phyloP scores from a whole-genome alignment of 148 eudicot genomes.

The Hydrangea macrophylla region DNA sequence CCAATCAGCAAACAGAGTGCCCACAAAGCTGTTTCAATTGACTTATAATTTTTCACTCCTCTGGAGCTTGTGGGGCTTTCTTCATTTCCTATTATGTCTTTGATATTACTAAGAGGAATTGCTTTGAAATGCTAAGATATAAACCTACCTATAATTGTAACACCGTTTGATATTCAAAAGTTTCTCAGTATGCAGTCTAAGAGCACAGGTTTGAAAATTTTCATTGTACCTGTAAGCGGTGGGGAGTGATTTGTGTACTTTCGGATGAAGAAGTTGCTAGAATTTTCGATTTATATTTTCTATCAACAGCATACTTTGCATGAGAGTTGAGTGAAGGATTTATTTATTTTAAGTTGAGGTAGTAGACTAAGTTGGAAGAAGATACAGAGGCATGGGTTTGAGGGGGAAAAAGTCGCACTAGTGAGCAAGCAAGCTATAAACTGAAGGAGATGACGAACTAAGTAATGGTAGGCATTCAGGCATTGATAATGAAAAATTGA shows the following conservation, averaged over 20 bases:
- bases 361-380: background rate
- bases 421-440: background rate
- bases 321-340: too few relatives aligned
- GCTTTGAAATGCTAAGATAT: background rate
- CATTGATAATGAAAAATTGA: constrained; percentile 7
- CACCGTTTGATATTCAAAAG: background rate
- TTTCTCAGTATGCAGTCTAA: background rate
- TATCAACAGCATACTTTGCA: background rate
- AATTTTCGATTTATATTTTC: too few relatives aligned
- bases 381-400: too few relatives aligned
- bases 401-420: too few relatives aligned
- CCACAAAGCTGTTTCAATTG: background rate
- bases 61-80: background rate
- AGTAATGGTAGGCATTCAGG: background rate
- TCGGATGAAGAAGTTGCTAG: background rate
- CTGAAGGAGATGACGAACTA: background rate
- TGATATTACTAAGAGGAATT: background rate
- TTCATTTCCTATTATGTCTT: background rate
- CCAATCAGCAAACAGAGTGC: background rate
- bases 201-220: background rate
- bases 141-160: background rate
- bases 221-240: background rate
- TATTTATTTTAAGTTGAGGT: too few relatives aligned
- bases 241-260: background rate
- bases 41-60: background rate